Evolutionary conservation across 441 rosid genomes (phyloP).

Genomic region (Adansonia madagascariensis): DNA sequence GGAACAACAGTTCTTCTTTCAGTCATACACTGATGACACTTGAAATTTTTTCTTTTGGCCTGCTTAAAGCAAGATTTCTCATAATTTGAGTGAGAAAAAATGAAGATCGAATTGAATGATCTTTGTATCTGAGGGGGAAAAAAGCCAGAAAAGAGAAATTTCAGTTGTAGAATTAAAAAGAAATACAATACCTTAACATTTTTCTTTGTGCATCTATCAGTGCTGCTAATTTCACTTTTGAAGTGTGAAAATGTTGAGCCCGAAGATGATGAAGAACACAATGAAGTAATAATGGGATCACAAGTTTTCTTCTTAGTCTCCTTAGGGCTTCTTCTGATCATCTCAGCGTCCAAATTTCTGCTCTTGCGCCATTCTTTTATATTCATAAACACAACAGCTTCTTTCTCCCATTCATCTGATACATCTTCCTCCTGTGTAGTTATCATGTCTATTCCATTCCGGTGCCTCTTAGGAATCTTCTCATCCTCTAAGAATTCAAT

Average conservation of each 20-base stretch:
- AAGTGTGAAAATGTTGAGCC: conserved; percentile 31
- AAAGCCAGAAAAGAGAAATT: neutral
- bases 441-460: conserved; percentile 25
- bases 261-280: conserved; percentile 21
- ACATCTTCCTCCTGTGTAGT: conserved; percentile 20
- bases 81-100: conserved; percentile 22
- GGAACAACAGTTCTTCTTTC: conserved; percentile 65
- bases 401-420: conserved; percentile 34
- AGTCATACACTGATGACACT: conserved; percentile 85
- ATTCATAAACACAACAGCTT: conserved; percentile 31
- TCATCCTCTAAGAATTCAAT: conserved; percentile 18
- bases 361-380: conserved; percentile 34
- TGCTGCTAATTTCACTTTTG: conserved; percentile 32
- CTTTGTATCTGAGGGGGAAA: neutral
- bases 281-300: conserved; percentile 23
- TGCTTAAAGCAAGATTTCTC: conserved; percentile 31
- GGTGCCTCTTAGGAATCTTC: conserved; percentile 33
- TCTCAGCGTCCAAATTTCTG: conserved; percentile 14
- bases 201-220: conserved; percentile 27
- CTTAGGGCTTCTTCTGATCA: conserved; percentile 17
- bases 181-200: conserved; percentile 41
- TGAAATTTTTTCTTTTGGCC: conserved; percentile 34
- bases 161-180: conserved; percentile 3
- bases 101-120: neutral
- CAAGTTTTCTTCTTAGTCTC: conserved; percentile 18